A percentile compares a stretch with the other conserved stretches of the same genome.
These are phyloP conservation scores for Carex sylvatica DNA, from an alignment of 202 grass and related monocot species.

Conservation along the genomic window DNA sequence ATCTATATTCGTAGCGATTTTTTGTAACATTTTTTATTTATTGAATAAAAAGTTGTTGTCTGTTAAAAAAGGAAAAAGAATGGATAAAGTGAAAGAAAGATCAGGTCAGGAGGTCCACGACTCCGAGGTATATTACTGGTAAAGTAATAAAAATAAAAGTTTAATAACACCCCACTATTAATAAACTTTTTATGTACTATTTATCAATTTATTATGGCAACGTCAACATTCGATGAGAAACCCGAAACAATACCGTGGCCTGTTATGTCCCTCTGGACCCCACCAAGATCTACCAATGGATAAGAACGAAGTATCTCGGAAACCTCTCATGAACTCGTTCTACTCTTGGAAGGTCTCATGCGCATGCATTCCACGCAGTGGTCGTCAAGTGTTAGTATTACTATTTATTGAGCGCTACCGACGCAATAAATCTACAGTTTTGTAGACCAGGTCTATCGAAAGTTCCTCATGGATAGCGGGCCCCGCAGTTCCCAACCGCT, in stretches of 20 bases:
- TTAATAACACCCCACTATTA: neutral
- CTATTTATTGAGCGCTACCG: neutral
- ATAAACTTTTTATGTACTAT: neutral
- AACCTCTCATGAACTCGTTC: neutral
- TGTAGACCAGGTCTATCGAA: neutral
- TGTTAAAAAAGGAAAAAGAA: neutral
- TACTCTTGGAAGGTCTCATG: neutral
- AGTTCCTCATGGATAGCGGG: neutral
- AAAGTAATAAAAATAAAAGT: neutral
- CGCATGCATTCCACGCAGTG: neutral
- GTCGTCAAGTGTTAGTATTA: neutral
- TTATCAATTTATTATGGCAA: slow-evolving; percentile 9
- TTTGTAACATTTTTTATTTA: no score
- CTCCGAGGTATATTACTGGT: neutral
- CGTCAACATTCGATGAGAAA: slow-evolving; percentile 14
- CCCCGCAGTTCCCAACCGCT: neutral
- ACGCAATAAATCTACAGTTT: neutral
- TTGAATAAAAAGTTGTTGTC: no score
- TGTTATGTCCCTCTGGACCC: neutral
- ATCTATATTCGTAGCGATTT: no score
- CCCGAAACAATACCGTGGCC: neutral
- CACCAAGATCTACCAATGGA: slow-evolving; percentile 13
- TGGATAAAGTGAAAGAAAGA: neutral
- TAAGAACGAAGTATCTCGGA: slow-evolving; percentile 3
- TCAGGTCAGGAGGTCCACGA: neutral